A percentile compares a stretch with the other conserved stretches of the same genome.
Conservation (phyloP, 345 rosid genomes). For the Eucalyptus coolabah region DNA sequence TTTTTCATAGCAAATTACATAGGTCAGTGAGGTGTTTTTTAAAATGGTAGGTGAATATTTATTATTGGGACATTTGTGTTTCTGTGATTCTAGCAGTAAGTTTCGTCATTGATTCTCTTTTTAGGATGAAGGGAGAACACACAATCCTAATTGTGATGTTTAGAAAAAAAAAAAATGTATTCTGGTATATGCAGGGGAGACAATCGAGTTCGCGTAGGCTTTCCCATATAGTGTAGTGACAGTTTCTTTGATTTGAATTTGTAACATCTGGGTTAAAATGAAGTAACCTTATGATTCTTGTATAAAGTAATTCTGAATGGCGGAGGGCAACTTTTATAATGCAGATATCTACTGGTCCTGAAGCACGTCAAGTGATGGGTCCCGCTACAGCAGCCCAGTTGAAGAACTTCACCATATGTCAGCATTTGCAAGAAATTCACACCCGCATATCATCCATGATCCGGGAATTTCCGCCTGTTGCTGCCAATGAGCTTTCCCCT, state of each 20-base stretch:
- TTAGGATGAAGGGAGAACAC: background rate
- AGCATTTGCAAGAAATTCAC: constrained; percentile 91
- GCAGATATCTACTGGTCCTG: constrained; percentile 96
- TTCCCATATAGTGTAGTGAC: background rate
- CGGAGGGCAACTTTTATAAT: constrained; percentile 1
- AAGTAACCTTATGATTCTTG: background rate
- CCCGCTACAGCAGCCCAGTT: constrained; percentile 83
- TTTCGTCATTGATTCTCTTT: background rate
- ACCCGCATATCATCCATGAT: constrained; percentile 61
- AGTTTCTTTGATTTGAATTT: background rate
- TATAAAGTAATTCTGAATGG: background rate
- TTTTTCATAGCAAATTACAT: background rate
- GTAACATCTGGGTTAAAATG: background rate
- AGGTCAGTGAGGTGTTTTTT: background rate
- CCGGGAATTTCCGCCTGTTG: constrained; percentile 58
- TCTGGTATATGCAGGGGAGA: background rate
- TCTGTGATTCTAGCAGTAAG: background rate
- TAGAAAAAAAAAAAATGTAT: background rate
- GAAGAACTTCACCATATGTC: constrained; percentile 82
- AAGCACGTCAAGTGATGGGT: constrained; percentile 80
- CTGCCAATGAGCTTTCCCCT: constrained; percentile 71
- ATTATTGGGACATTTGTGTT: background rate
- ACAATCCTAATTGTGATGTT: background rate
- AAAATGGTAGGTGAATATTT: background rate
- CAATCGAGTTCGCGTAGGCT: background rate